Percentiles rank a stretch among this genome's conserved stretches.
phyloP scores from a whole-genome alignment of 805 yeast genomes.

The Suhomyces xylopsoci region DNA sequence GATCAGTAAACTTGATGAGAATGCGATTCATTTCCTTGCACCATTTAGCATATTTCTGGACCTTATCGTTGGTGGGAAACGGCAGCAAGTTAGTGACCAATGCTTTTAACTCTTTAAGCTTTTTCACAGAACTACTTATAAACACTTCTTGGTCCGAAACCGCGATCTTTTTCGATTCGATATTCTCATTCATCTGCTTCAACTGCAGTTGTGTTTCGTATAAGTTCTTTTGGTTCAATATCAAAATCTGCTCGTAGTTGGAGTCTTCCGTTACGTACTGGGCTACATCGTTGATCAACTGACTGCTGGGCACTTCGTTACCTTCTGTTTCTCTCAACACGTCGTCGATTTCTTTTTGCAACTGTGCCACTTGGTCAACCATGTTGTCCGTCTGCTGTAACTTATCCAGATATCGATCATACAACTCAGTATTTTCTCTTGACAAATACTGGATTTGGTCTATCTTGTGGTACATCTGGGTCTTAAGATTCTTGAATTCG shows the following conservation, averaged over 20 bases:
- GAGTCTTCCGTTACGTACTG: slow-evolving; percentile 2
- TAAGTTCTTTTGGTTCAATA: neutral
- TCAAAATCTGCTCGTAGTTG: neutral
- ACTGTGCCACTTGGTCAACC: slow-evolving; percentile 17
- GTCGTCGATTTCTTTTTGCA: slow-evolving; percentile 19
- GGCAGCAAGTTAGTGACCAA: neutral
- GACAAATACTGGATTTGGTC: slow-evolving; percentile 26
- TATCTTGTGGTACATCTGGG: slow-evolving; percentile 24
- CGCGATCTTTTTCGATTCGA: slow-evolving; percentile 4
- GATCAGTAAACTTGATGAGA: slow-evolving; percentile 11
- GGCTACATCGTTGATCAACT: slow-evolving; percentile 7
- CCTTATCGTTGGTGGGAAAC: slow-evolving; percentile 4
- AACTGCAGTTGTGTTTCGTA: neutral
- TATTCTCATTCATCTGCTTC: neutral
- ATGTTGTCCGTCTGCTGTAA: slow-evolving; percentile 23
- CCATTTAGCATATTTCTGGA: slow-evolving; percentile 21
- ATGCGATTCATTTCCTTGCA: slow-evolving; percentile 21
- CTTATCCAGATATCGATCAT: slow-evolving; percentile 22
- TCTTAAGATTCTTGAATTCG: slow-evolving; percentile 23
- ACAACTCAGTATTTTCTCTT: slow-evolving; percentile 22
- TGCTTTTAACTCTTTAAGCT: slow-evolving; percentile 2
- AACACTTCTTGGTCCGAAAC: slow-evolving; percentile 8
- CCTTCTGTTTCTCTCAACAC: slow-evolving; percentile 7
- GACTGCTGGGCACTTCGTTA: slow-evolving; percentile 1
- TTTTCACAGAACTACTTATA: slow-evolving; percentile 2